Base-by-base conservation (phyloP, 1,139 yeast genomes). In the Yamadazyma buinensis region DNA sequence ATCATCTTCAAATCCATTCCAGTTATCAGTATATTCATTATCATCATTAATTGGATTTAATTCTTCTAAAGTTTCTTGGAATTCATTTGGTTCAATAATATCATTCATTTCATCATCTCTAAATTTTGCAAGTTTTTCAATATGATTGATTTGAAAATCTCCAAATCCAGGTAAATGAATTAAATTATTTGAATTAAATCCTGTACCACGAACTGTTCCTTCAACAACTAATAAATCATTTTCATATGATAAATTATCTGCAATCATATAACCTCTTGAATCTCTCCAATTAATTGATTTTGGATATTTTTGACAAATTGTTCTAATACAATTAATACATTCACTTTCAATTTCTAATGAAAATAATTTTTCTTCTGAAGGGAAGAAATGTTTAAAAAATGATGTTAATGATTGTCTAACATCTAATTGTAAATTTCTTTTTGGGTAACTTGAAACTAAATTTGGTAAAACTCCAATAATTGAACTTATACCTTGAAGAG, bases 271-370 rank as follows among this genome's bases (percentile, higher is more conserved):
- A 7, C 95, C 94, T 54, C 98, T 72, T 18, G 80, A 65, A 48
- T 92, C 97, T 63, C 98, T 80, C 98, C 98, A 94, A 25, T 75
- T 74, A 28, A 94, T 69, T 2, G 87, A 79, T 54, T 81, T 82
- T 20, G 98, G 98, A 51, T 80, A 76, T 57, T 81, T 85, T 52
- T 92, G 97, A 52, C 95, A 84, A 26, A 94, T 51, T 3, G 72
- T 67, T 54, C 98, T 75, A 26, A 84, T 67, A 35, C 88, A 80
- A 50, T 84, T 85, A 22, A 73, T 46, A 15, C 84, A 72, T 45
- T 92, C 98, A 3, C 84, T 67, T 14, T 69, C 63, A 30, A 62
- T 64, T 48, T 87, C 95, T 37, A 87, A 59, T 29, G 84, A 79
- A 60, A 67, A 90, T 21, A 92, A 64, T 56, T 81, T 84, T 26